These are phyloP conservation scores for Citrus hindsii DNA, from an alignment of 345 rosid species.

Conservation along the genomic window DNA sequence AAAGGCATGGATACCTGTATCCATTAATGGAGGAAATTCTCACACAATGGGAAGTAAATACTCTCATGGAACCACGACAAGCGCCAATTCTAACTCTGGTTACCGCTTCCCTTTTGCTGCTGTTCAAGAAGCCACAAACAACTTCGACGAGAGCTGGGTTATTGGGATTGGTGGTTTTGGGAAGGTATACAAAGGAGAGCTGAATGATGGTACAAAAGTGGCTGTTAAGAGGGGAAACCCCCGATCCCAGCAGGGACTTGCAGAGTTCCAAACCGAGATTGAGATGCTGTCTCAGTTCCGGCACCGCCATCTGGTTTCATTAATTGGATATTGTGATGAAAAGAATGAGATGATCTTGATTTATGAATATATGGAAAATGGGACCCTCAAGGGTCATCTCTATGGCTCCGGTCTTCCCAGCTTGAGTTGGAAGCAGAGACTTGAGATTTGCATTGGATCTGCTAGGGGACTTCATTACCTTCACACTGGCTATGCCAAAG, in stretches of 20 bases:
- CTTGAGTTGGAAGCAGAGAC: slow-evolving; percentile 64
- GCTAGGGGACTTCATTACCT: slow-evolving; percentile 76
- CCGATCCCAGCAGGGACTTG: slow-evolving; percentile 71
- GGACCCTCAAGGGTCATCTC: slow-evolving; percentile 66
- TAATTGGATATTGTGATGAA: slow-evolving; percentile 82
- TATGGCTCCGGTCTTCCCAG: slow-evolving; percentile 58
- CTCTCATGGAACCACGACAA: slow-evolving; percentile 55
- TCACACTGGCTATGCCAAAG: slow-evolving; percentile 66
- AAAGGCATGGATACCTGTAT: slow-evolving; percentile 69
- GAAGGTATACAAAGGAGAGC: slow-evolving; percentile 65
- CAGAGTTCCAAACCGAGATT: slow-evolving; percentile 75
- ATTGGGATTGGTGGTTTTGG: slow-evolving; percentile 86
- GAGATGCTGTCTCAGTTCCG: slow-evolving; percentile 81
- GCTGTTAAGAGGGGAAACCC: slow-evolving; percentile 81
- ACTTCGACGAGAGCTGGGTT: slow-evolving; percentile 61
- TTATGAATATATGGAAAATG: slow-evolving; percentile 79
- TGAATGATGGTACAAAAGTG: slow-evolving; percentile 55
- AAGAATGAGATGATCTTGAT: slow-evolving; percentile 73
- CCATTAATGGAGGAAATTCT: slow-evolving; percentile 34
- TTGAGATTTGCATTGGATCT: slow-evolving; percentile 67
- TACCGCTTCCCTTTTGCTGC: slow-evolving; percentile 50
- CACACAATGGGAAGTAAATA: slow-evolving; percentile 50
- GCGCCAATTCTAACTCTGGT: slow-evolving; percentile 38
- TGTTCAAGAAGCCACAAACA: slow-evolving; percentile 68
- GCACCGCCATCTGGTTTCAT: slow-evolving; percentile 75